Conservation (phyloP, 352 stramenopile genomes). For the Globisporangium solare region DNA sequence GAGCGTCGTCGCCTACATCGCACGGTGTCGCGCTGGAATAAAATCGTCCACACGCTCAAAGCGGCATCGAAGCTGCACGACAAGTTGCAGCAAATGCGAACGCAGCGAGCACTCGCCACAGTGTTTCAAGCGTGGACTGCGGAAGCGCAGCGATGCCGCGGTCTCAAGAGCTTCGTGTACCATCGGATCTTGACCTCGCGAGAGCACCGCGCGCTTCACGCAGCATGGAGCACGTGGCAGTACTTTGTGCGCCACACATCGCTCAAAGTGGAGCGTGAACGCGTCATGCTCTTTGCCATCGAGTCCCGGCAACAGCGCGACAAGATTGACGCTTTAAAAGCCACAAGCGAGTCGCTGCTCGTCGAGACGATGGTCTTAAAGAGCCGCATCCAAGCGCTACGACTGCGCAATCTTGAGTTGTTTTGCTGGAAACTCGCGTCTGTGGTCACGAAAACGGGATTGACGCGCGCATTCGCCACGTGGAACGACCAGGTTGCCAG, state of each 20-base stretch:
- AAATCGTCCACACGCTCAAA: no score
- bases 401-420: constrained; percentile 5
- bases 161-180: constrained; percentile 9
- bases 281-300: background rate
- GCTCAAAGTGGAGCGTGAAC: background rate
- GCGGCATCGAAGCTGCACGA: no score
- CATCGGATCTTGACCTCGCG: constrained; percentile 2
- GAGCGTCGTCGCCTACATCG: no score
- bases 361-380: constrained; percentile 18
- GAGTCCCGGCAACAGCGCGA: constrained; percentile 9
- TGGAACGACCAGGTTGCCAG: background rate
- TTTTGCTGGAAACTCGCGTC: constrained; percentile 7
- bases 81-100: background rate
- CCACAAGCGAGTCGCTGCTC: constrained; percentile 20
- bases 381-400: constrained; percentile 5
- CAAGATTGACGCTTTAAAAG: constrained; percentile 14
- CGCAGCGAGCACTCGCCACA: background rate
- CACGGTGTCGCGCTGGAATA: no score
- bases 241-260: background rate
- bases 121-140: constrained; percentile 2
- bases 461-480: constrained; percentile 3
- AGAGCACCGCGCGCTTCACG: background rate
- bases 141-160: background rate
- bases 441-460: constrained; percentile 3
- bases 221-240: constrained; percentile 12